A percentile compares a stretch with the other conserved stretches of the same genome.
phyloP scores from a whole-genome alignment of 148 eudicot species.

The Rhododendron vialii region DNA sequence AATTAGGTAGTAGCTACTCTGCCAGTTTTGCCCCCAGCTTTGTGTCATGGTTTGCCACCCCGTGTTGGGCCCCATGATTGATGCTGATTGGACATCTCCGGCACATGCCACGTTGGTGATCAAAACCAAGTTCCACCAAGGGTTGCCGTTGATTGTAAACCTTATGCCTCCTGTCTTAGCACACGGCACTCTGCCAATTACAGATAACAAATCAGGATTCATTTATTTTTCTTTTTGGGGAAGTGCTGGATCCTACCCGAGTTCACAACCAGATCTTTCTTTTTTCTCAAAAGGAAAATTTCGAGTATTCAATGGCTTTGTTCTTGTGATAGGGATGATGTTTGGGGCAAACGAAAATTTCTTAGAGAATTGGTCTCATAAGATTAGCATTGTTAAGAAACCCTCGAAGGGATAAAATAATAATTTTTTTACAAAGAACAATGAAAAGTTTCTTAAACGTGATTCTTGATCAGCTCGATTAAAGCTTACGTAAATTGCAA shows the following conservation, averaged over 20 bases:
- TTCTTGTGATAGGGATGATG: no score
- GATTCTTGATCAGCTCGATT: neutral
- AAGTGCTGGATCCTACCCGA: no score
- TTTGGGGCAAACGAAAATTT: no score
- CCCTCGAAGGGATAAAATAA: neutral
- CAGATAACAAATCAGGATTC: neutral
- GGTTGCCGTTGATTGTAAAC: conserved; percentile 36
- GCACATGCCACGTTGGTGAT: conserved; percentile 34
- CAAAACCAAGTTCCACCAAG: conserved; percentile 30
- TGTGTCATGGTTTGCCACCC: conserved; percentile 32
- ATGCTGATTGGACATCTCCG: conserved; percentile 30
- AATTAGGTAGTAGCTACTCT: conserved; percentile 24
- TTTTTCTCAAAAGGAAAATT: neutral
- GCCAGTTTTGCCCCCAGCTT: conserved; percentile 41
- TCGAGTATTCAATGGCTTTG: neutral
- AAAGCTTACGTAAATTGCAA: neutral
- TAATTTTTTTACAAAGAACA: neutral
- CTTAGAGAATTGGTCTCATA: neutral
- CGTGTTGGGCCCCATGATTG: conserved; percentile 25
- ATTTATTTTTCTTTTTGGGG: neutral
- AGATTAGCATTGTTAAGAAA: neutral
- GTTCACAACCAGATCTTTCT: no score
- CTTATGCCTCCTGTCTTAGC: conserved; percentile 29
- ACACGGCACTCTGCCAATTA: conserved; percentile 26
- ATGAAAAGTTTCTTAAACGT: neutral